These are phyloP conservation scores for Coemansia sp. DNA, from an alignment of 192 early-diverging fungal genomes.

Conservation along the genomic window DNA sequence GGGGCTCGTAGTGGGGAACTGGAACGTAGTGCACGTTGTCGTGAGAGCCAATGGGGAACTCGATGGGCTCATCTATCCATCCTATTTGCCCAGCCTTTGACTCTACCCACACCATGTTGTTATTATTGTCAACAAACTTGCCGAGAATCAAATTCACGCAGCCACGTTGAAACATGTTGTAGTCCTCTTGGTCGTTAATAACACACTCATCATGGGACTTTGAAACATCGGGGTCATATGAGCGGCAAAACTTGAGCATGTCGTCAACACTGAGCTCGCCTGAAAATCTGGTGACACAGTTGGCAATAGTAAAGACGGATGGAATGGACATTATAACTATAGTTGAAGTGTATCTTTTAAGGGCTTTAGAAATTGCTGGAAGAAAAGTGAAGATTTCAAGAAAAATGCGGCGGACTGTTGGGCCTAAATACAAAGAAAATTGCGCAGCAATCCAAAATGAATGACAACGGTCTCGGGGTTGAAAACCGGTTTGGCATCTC, in stretches of 20 bases:
- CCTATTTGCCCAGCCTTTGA: background rate
- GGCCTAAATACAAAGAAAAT: background rate
- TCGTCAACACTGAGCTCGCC: background rate
- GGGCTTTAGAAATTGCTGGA: background rate
- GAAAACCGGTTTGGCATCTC: background rate
- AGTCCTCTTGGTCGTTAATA: background rate
- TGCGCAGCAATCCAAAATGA: background rate
- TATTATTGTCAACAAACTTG: conserved; percentile 4
- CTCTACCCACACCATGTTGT: conserved; percentile 1
- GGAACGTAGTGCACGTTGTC: background rate
- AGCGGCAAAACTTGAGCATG: background rate
- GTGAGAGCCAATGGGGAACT: conserved; percentile 2
- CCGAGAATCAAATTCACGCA: background rate
- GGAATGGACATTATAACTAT: background rate
- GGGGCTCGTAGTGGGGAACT: background rate
- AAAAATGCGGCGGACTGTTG: background rate
- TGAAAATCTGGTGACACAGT: background rate
- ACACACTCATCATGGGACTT: background rate
- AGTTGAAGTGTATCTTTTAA: background rate
- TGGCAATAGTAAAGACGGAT: background rate
- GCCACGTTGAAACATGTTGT: background rate
- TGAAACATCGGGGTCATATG: background rate
- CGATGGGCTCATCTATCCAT: background rate
- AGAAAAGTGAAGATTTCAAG: background rate
- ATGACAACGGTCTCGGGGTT: background rate